These are phyloP conservation scores for Musa troglodytarum DNA, from an alignment of 176 grass and related monocot species.

Conservation along the genomic window DNA sequence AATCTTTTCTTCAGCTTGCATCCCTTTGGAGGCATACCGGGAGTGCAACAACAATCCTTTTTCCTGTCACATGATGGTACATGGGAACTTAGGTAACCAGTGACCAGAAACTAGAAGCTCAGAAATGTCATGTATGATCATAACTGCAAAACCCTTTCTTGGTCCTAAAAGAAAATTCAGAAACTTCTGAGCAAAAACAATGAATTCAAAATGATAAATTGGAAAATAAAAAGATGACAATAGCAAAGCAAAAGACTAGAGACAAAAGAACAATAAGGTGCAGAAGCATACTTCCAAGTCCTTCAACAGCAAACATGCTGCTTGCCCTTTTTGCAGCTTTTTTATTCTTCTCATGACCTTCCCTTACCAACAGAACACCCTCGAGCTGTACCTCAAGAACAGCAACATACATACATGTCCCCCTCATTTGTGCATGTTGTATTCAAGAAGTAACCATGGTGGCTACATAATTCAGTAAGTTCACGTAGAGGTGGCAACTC, in stretches of 20 bases:
- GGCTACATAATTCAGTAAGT: slow-evolving; percentile 54
- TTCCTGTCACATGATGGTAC: slow-evolving; percentile 41
- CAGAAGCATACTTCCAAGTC: slow-evolving; percentile 54
- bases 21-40: slow-evolving; percentile 36
- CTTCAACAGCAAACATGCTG: slow-evolving; percentile 66
- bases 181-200: background rate
- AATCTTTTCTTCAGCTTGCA: slow-evolving; percentile 26
- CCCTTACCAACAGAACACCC: slow-evolving; percentile 48
- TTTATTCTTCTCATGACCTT: slow-evolving; percentile 43
- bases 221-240: background rate
- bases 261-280: background rate
- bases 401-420: slow-evolving; percentile 46
- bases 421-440: slow-evolving; percentile 44
- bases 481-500: slow-evolving; percentile 67
- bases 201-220: background rate
- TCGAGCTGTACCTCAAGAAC: slow-evolving; percentile 57
- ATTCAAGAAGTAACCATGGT: slow-evolving; percentile 57
- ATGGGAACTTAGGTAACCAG: background rate
- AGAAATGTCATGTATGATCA: background rate
- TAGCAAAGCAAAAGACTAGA: background rate
- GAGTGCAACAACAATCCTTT: slow-evolving; percentile 35
- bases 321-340: slow-evolving; percentile 64
- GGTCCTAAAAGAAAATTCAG: background rate
- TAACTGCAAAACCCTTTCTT: background rate
- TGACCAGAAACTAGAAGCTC: slow-evolving; percentile 5